Evolutionary conservation across 805 yeast species (phyloP), one percentile per base, ranked within the genome.

Genomic region (Priceomyces haplophilus): DNA sequence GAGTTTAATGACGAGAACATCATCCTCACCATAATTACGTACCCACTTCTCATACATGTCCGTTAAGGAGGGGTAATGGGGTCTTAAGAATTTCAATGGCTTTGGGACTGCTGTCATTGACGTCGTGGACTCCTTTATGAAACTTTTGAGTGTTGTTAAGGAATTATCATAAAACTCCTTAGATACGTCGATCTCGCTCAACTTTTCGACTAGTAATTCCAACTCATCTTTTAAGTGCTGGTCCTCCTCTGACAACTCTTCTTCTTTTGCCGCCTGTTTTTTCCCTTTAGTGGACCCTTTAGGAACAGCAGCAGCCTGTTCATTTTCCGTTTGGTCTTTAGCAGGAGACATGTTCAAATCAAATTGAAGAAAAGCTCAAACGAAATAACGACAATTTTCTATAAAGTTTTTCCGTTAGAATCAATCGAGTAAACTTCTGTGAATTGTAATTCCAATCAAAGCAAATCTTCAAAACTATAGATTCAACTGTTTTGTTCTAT

Each of bases 21-120:
- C 38, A 40, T 72, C 69, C 17, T 32, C 30, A 20, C 45, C 45
- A 35, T 49, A 38, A 17, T 46, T 43, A n/a, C 37, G 44, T 10
- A 72, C 65, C 96, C 97, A 88, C 27, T 72, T 69, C 29, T 78
- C 82, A 62, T 83, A 85, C 31, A 86, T 66, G 42, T 71, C 75
- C 25, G 79, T 78, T 55, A 93, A 72, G n/a, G 73, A 56, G 16
- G 83, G 82, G 60, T 83, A 93, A 57, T 82, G 87, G 6, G 97
- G 96, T 57, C 96, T 81, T 50, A 93, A 75, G 61, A 93, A 93
- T 71, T 93, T 95, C 67, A 93, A 78, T 4, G 99, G 99, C 65
- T 93, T 93, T 30, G 99, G 99, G 40, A 93, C 99, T 2, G 99
- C 99, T 1, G 99, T 93, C 97, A 93, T 93, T 7, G 97, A 90